Percentiles rank a stretch among this genome's conserved stretches.
phyloP scores from a whole-genome alignment of 345 rosid genomes.

The Excoecaria cochinchinensis region DNA sequence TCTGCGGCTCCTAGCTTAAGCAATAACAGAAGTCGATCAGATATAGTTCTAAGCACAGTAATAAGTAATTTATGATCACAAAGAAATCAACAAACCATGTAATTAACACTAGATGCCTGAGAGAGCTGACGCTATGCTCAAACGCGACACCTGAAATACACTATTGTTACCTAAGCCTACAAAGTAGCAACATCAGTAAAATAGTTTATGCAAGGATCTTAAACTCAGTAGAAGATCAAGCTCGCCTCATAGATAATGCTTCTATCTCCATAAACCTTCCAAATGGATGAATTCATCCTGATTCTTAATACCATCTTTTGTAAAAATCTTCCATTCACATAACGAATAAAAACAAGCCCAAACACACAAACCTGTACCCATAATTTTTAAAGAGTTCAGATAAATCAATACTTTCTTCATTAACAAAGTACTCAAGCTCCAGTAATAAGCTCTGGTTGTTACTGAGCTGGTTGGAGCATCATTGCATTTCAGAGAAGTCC shows the following conservation, averaged over 20 bases:
- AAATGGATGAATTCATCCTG: not conserved
- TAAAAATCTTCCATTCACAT: not conserved
- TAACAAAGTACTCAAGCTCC: not conserved
- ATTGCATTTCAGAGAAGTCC: slow-evolving; percentile 69
- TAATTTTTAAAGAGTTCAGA: not conserved
- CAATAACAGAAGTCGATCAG: too few species aligned
- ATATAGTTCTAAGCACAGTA: too few species aligned
- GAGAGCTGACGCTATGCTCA: not conserved
- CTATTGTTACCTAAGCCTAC: too few species aligned
- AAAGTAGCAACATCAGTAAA: not conserved
- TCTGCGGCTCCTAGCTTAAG: too few species aligned
- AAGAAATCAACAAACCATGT: too few species aligned
- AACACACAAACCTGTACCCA: not conserved
- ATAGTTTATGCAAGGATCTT: not conserved
- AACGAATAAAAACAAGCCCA: not conserved
- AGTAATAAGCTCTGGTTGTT: not conserved
- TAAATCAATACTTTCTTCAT: too few species aligned
- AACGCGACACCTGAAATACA: not conserved
- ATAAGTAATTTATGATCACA: too few species aligned
- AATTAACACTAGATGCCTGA: not conserved
- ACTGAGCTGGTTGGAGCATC: not conserved
- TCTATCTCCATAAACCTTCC: not conserved
- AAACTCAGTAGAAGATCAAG: not conserved
- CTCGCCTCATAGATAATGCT: not conserved
- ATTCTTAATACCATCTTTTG: not conserved